These are phyloP conservation scores for Globisporangium radiosum DNA, from an alignment of 352 stramenopile genomes.

Conservation along the genomic window DNA sequence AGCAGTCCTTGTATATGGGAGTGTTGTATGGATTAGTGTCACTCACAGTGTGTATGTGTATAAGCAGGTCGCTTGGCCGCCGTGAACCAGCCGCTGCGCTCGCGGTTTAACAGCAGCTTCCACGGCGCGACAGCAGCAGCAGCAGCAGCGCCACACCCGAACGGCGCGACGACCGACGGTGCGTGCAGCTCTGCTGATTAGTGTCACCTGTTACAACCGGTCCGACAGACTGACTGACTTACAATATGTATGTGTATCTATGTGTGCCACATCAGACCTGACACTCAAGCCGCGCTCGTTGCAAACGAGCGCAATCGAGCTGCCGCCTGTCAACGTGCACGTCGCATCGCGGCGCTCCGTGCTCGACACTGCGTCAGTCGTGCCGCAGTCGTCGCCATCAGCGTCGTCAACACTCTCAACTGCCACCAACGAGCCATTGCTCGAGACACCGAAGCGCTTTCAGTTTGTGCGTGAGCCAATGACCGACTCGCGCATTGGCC, in stretches of 20 bases:
- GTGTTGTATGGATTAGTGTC: too few relatives aligned
- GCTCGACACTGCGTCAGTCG: constrained; percentile 18
- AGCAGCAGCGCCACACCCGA: constrained; percentile 6
- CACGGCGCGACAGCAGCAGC: constrained; percentile 13
- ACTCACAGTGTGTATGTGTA: background rate
- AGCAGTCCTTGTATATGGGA: too few relatives aligned
- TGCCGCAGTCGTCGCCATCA: constrained; percentile 23
- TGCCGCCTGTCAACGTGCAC: constrained; percentile 17
- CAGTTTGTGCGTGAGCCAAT: constrained; percentile 68
- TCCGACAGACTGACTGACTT: background rate
- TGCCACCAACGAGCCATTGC: constrained; percentile 12
- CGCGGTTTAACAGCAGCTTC: constrained; percentile 46
- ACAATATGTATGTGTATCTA: background rate
- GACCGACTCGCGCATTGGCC: constrained; percentile 46
- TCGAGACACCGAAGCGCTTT: constrained; percentile 70
- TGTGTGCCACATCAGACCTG: constrained; percentile 20
- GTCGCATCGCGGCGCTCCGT: constrained; percentile 15
- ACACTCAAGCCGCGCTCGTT: constrained; percentile 32
- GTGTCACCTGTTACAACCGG: background rate
- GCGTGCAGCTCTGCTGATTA: background rate
- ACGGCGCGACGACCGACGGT: constrained; percentile 34
- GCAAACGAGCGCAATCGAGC: constrained; percentile 15
- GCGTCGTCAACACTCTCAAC: constrained; percentile 9
- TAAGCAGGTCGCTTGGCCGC: constrained; percentile 27
- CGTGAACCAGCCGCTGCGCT: constrained; percentile 36